Evolutionary conservation across 345 rosid genomes (phyloP), one percentile per base, ranked within the genome.

Genomic region (Hevea brasiliensis): DNA sequence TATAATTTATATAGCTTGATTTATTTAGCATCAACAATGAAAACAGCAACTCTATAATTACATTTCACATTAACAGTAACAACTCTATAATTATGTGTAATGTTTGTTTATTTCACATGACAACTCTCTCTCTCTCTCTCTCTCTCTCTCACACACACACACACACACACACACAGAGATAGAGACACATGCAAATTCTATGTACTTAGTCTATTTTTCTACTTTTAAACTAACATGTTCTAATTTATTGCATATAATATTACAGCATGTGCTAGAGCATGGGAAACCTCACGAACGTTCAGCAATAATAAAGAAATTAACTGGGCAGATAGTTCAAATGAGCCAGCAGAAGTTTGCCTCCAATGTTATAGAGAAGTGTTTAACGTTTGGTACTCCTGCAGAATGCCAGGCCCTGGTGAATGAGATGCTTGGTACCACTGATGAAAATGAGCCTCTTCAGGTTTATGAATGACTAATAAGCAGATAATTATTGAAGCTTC

Each of bases 291-390:
- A 87, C 55, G 98, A 94, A 77, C 97, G 98, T 37, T 75, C 97
- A 21, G 80, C 84, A 45, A 89, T 94, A 76, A 88, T 94, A 50
- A 86, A 77, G 78, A 89, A 89, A 69, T 70, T 94, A 68, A 84
- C 92, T 12, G 98, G 97, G 72, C 91, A 89, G 82, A 90, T 94
- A 40, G 95, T 94, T 76, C 89, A 86, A 71, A 94, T 94, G 98
- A 94, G 98, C 74, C 98, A 94, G 82, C 98, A 94, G 76, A 94
- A 94, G 83, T 94, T 94, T 81, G 98, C 98, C n/a, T 94, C 98
- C 8, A 94, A 94, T 69, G 98, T 94, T 68, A 83, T 94, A 56
- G 98, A 94, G 80, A 94, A 94, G 80, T 94, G 98, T 75, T 72
- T 94, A 67, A 83, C 89, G 61, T 94, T 90, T 80, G 97, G 98